These are phyloP conservation scores for Elaphomyces granulatus DNA, from an alignment of 495 filamentous ascomycete species.

Conservation along the genomic window DNA sequence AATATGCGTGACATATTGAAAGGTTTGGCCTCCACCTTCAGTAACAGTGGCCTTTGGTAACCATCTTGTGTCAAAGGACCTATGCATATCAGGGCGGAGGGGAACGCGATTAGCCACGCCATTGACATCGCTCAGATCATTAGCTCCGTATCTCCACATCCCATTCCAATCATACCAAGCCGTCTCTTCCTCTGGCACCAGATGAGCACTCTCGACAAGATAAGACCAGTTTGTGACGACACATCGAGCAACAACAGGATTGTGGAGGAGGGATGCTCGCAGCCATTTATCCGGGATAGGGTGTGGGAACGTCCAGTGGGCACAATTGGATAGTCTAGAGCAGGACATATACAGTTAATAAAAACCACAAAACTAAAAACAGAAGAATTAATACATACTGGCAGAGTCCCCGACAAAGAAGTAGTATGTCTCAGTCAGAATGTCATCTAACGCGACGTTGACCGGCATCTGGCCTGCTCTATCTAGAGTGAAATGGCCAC, in stretches of 20 bases:
- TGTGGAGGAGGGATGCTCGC: neutral
- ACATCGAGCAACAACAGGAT: neutral
- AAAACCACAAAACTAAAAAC: neutral
- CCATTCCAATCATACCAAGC: slow-evolving; percentile 6
- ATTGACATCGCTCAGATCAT: neutral
- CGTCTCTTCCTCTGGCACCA: slow-evolving; percentile 2
- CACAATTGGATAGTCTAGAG: slow-evolving; percentile 6
- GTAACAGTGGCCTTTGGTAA: neutral
- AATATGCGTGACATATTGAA: neutral
- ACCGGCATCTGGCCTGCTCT: neutral
- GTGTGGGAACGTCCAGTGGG: slow-evolving; percentile 9
- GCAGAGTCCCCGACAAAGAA: neutral
- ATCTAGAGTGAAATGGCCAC: neutral
- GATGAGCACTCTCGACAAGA: slow-evolving; percentile 4
- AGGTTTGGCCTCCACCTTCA: neutral
- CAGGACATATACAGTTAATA: neutral
- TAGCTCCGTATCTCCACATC: slow-evolving; percentile 3
- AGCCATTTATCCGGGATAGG: slow-evolving; percentile 3
- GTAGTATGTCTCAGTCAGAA: neutral
- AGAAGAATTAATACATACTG: neutral
- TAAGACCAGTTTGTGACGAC: slow-evolving; percentile 5
- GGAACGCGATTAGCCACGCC: slow-evolving; percentile 4
- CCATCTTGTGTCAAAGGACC: slow-evolving; percentile 5
- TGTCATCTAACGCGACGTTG: neutral
- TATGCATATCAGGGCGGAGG: slow-evolving; percentile 9